Conservation (phyloP, 345 rosid species). For the Eucalyptus caleyi region DNA sequence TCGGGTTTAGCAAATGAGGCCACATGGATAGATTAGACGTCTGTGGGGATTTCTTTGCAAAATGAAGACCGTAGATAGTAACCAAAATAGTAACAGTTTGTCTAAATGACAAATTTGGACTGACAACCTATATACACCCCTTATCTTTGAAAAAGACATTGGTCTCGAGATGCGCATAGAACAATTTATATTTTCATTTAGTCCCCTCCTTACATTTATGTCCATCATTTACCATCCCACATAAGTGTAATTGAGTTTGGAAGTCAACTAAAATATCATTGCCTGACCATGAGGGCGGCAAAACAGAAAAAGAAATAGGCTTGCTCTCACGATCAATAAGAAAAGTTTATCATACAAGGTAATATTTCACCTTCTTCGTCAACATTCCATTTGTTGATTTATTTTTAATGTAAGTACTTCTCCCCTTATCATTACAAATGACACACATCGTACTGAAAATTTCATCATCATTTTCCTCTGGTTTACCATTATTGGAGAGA, state of each 20-base stretch:
- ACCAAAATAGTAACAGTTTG: slow-evolving; percentile 5
- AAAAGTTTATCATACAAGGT: not conserved
- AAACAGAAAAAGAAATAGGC: slow-evolving; percentile 15
- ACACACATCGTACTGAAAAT: slow-evolving; percentile 51
- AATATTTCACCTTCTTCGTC: no score
- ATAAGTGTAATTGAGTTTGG: slow-evolving; percentile 4
- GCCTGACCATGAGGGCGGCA: slow-evolving; percentile 23
- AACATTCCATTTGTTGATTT: no score
- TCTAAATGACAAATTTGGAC: slow-evolving; percentile 27
- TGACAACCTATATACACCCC: slow-evolving; percentile 16
- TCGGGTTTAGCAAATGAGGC: slow-evolving; percentile 7
- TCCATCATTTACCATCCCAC: slow-evolving; percentile 21
- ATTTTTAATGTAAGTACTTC: slow-evolving; percentile 18
- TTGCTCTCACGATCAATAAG: slow-evolving; percentile 11
- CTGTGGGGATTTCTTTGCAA: slow-evolving; percentile 6
- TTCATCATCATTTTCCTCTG: slow-evolving; percentile 15
- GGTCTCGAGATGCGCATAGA: slow-evolving; percentile 9
- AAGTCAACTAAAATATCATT: not conserved
- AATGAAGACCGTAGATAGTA: slow-evolving; percentile 30
- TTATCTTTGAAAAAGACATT: slow-evolving; percentile 12
- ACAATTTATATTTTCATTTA: slow-evolving; percentile 34
- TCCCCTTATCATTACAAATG: slow-evolving; percentile 70
- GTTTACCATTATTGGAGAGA: slow-evolving; percentile 29
- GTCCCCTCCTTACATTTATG: slow-evolving; percentile 13
- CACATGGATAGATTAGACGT: slow-evolving; percentile 10